A percentile compares a stretch with the other conserved stretches of the same genome.
phyloP scores from a whole-genome alignment of 306 rosid species.

The Calophaca sinica region DNA sequence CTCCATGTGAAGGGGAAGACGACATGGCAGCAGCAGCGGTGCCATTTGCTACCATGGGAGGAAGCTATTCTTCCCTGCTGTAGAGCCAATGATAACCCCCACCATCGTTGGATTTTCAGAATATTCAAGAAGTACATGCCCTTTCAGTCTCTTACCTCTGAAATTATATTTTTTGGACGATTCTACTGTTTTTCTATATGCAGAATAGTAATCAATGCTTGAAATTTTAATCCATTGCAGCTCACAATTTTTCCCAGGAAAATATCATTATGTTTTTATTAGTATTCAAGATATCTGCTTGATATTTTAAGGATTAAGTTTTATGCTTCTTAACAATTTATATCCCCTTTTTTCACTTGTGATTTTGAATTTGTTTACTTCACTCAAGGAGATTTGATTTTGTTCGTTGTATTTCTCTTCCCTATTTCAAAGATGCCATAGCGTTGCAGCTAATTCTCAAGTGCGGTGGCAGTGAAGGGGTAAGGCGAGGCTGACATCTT shows the following conservation, averaged over 20 bases:
- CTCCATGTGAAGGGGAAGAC: too few species aligned
- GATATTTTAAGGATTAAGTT: background rate
- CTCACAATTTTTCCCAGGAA: background rate
- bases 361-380: conserved; percentile 14
- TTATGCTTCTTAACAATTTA: background rate
- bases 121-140: too few species aligned
- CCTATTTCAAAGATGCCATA: too few species aligned
- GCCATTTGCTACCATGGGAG: too few species aligned
- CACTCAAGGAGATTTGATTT: background rate
- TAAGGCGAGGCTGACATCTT: too few species aligned
- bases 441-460: too few species aligned
- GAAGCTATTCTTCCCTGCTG: too few species aligned
- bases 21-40: too few species aligned
- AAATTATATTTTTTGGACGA: background rate
- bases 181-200: conserved; percentile 15
- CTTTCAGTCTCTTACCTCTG: background rate
- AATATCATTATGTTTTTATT: background rate
- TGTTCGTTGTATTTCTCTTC: background rate
- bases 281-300: background rate
- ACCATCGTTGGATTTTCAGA: too few species aligned
- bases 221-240: background rate
- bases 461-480: too few species aligned
- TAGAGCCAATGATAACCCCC: too few species aligned
- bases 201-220: background rate
- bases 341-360: background rate